Evolutionary conservation across 2,329 filamentous ascomycete genomes (phyloP).

Genomic region (Aspergillus sojae): DNA sequence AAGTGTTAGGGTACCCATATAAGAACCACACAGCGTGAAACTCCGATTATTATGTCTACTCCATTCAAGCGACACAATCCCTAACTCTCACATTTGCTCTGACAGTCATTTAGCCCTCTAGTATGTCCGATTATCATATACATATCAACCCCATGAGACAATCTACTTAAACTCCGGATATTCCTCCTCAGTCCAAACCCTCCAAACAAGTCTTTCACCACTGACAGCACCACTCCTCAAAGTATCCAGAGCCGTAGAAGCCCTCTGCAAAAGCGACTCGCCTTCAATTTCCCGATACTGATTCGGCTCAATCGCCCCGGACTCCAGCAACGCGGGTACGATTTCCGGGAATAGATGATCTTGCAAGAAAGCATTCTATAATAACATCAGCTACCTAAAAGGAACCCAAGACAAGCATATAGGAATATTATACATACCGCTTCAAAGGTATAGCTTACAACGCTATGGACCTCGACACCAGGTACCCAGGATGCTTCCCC

Average conservation of each 20-base stretch:
- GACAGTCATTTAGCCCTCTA: not conserved
- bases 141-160: too few species aligned
- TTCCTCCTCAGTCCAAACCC: not conserved
- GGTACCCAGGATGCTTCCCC: not conserved
- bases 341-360: not conserved
- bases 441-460: not conserved
- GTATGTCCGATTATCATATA: not conserved
- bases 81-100: not conserved
- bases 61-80: too few species aligned
- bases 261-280: not conserved
- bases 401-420: accelerated
- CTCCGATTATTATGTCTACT: too few species aligned
- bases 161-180: not conserved
- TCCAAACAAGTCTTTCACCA: not conserved
- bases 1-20: accelerated
- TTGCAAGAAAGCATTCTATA: not conserved
- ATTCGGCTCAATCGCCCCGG: not conserved
- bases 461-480: not conserved
- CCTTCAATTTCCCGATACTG: not conserved
- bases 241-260: not conserved
- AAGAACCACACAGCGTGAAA: too few species aligned
- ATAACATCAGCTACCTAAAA: too few species aligned
- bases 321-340: not conserved
- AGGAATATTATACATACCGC: not conserved
- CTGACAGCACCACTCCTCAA: not conserved